These are phyloP conservation scores for Insectozyma bohioensis DNA, from an alignment of 1,139 yeast species.

Conservation along the genomic window DNA sequence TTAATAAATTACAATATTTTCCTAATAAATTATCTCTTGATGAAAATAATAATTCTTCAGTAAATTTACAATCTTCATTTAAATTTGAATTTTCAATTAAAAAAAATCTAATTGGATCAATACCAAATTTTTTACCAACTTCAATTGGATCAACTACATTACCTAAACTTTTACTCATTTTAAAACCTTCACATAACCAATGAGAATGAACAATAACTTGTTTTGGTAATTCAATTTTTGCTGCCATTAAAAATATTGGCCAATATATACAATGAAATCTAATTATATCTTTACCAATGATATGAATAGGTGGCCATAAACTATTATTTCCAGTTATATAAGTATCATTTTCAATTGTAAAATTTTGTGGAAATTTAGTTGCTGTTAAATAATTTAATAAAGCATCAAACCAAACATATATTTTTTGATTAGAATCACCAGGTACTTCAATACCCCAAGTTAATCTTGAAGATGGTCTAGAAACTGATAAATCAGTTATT, in stretches of 20 bases:
- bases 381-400: conserved; percentile 80
- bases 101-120: conserved; percentile 75
- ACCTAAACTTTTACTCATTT: conserved; percentile 92
- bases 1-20: conserved; percentile 77
- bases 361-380: conserved; percentile 54
- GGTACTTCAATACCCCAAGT: conserved; percentile 95
- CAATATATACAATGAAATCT: conserved; percentile 90
- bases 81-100: conserved; percentile 74
- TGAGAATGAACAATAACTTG: conserved; percentile 89
- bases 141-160: conserved; percentile 92
- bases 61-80: conserved; percentile 76
- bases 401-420: conserved; percentile 98
- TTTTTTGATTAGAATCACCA: conserved; percentile 68
- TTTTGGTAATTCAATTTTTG: conserved; percentile 65
- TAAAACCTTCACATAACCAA: conserved; percentile 86
- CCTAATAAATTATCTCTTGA: conserved; percentile 71
- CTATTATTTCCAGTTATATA: conserved; percentile 15
- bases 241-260: conserved; percentile 92
- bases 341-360: conserved; percentile 9
- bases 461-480: conserved; percentile 76
- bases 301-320: conserved; percentile 69
- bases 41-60: conserved; percentile 53
- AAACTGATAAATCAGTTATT: conserved; percentile 73
- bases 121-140: conserved; percentile 59
- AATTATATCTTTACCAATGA: conserved; percentile 88